phyloP scores from a whole-genome alignment of 345 rosid species.

The Aquilaria yunnanensis region DNA sequence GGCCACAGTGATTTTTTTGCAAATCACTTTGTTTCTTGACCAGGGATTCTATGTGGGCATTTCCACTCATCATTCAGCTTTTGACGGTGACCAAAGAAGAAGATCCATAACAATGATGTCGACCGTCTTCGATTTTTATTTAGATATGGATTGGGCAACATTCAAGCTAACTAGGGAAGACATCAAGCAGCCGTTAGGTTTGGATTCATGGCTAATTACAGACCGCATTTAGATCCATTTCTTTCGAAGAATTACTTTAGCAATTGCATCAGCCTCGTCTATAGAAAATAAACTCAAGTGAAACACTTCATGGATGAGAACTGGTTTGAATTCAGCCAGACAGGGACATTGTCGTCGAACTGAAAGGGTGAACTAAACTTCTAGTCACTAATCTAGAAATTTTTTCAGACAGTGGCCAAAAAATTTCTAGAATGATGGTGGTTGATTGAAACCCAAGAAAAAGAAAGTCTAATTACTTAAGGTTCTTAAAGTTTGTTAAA shows the following conservation, averaged over 20 bases:
- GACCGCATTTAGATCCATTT: slow-evolving; percentile 8
- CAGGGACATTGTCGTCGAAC: too few species aligned
- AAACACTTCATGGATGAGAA: slow-evolving; percentile 13
- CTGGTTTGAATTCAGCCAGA: background rate
- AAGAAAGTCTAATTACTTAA: too few species aligned
- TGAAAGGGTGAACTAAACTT: too few species aligned
- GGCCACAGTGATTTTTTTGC: slow-evolving; percentile 8
- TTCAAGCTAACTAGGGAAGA: slow-evolving; percentile 17
- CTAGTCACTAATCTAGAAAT: too few species aligned
- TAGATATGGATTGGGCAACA: slow-evolving; percentile 20
- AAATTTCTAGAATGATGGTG: too few species aligned
- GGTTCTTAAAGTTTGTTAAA: too few species aligned
- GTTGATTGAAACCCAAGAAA: too few species aligned
- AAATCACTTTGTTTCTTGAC: slow-evolving; percentile 30
- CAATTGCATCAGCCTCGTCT: slow-evolving; percentile 8
- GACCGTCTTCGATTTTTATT: background rate
- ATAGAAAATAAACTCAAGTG: background rate
- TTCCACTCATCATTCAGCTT: slow-evolving; percentile 18
- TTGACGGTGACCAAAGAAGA: slow-evolving; percentile 12
- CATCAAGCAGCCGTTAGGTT: slow-evolving; percentile 16
- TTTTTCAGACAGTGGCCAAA: too few species aligned
- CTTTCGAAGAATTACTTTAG: slow-evolving; percentile 20
- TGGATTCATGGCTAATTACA: slow-evolving; percentile 16
- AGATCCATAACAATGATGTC: slow-evolving; percentile 13
- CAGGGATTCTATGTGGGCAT: slow-evolving; percentile 26